These are phyloP conservation scores for Aegle marmelos DNA, from an alignment of 345 rosid species.

Conservation along the genomic window DNA sequence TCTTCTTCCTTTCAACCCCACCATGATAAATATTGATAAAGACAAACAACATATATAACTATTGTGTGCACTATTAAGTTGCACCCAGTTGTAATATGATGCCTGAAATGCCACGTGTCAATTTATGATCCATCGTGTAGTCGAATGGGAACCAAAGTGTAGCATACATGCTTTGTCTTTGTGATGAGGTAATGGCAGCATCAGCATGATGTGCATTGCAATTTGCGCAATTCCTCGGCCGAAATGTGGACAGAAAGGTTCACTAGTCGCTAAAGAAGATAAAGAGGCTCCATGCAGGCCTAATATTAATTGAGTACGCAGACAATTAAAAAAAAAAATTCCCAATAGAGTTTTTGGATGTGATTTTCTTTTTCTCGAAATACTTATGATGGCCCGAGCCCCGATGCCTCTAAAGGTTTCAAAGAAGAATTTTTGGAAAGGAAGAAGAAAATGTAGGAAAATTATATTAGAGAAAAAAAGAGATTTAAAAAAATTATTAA, in stretches of 20 bases:
- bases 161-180: too few species aligned
- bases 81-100: not conserved
- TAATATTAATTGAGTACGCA: too few species aligned
- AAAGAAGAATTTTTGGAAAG: too few species aligned
- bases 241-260: not conserved
- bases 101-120: constrained; percentile 21
- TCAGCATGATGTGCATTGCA: constrained; percentile 29
- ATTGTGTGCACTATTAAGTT: not conserved
- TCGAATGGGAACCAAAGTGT: not conserved
- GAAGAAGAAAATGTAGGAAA: too few species aligned
- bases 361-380: not conserved
- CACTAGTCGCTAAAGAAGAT: not conserved
- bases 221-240: not conserved
- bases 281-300: not conserved
- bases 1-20: constrained; percentile 29
- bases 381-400: not conserved
- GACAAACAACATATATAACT: not conserved
- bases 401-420: not conserved
- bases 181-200: constrained; percentile 17
- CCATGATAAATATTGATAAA: constrained; percentile 17
- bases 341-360: not conserved
- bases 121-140: not conserved
- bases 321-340: not conserved
- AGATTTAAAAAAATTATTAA: too few species aligned
- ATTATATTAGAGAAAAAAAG: too few species aligned